Evolutionary conservation across 257 asterid species (phyloP).

Genomic region (Ilex asprella): DNA sequence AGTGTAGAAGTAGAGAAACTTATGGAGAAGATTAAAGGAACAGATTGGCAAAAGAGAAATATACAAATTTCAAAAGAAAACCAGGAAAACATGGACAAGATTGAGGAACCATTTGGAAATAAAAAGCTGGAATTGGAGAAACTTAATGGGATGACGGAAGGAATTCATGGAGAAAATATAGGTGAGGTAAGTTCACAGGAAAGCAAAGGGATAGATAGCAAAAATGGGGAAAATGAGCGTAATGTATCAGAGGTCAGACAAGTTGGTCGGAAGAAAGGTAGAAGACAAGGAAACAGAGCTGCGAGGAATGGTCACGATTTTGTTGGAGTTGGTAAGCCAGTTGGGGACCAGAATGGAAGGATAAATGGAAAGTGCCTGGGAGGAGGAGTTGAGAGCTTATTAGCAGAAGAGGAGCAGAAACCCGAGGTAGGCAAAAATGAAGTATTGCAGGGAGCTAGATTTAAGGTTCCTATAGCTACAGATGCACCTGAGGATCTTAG

Average conservation of each 20-base stretch:
- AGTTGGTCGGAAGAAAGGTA: constrained; percentile 7
- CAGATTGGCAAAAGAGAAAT: constrained; percentile 1
- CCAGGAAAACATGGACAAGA: constrained; percentile 4
- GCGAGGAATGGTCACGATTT: constrained; percentile 1
- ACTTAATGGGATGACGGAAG: not conserved
- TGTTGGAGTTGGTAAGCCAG: not conserved
- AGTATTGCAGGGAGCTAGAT: too few relatives aligned
- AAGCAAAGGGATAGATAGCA: constrained; percentile 3
- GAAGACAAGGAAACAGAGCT: not conserved
- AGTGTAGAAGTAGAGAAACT: not conserved
- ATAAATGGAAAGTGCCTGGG: not conserved
- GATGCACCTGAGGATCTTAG: too few relatives aligned
- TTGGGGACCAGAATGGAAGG: not conserved
- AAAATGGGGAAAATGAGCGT: not conserved
- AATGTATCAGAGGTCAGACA: constrained; percentile 8
- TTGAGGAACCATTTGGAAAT: constrained; percentile 6
- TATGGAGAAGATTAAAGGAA: constrained; percentile 6
- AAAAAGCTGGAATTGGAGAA: not conserved
- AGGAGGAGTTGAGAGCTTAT: not conserved
- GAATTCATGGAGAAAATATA: not conserved
- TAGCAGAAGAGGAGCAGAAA: not conserved
- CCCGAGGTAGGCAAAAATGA: not conserved
- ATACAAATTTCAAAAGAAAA: not conserved
- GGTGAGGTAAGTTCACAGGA: not conserved
- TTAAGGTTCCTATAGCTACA: too few relatives aligned